Evolutionary conservation across 805 yeast species (phyloP).

Genomic region (Kuraishia ogatae): DNA sequence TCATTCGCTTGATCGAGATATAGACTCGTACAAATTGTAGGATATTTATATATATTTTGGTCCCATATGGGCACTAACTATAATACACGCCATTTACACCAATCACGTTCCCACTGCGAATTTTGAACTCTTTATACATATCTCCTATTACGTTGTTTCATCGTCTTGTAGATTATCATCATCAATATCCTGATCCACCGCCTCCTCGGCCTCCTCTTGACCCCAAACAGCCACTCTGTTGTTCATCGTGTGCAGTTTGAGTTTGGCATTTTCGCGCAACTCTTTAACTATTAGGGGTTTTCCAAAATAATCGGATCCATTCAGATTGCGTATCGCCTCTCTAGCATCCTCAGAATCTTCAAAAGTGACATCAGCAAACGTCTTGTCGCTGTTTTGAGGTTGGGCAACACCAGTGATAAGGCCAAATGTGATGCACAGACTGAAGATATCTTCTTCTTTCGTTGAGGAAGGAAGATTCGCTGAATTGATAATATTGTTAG

Average conservation of each 20-base stretch:
- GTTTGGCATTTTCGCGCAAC: neutral
- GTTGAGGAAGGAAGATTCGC: slow-evolving; percentile 9
- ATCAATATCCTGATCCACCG: neutral
- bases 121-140: slow-evolving; percentile 13
- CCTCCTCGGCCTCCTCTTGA: slow-evolving; percentile 1
- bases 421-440: slow-evolving; percentile 13
- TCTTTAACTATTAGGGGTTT: slow-evolving; percentile 6
- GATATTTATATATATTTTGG: neutral
- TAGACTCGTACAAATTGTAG: neutral
- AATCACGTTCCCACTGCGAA: neutral
- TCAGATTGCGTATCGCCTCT: slow-evolving; percentile 13
- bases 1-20: slow-evolving; percentile 30
- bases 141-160: slow-evolving; percentile 4
- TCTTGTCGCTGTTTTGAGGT: slow-evolving; percentile 2
- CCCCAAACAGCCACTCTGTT: slow-evolving; percentile 3
- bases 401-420: slow-evolving; percentile 3
- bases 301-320: slow-evolving; percentile 13
- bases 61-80: neutral
- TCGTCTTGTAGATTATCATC: neutral
- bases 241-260: neutral
- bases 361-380: slow-evolving; percentile 7
- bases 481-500: neutral
- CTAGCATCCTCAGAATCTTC: slow-evolving; percentile 10
- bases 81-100: neutral
- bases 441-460: slow-evolving; percentile 7